Conservation (phyloP, 2,329 filamentous ascomycete species). For the Basipetospora chlamydospora region DNA sequence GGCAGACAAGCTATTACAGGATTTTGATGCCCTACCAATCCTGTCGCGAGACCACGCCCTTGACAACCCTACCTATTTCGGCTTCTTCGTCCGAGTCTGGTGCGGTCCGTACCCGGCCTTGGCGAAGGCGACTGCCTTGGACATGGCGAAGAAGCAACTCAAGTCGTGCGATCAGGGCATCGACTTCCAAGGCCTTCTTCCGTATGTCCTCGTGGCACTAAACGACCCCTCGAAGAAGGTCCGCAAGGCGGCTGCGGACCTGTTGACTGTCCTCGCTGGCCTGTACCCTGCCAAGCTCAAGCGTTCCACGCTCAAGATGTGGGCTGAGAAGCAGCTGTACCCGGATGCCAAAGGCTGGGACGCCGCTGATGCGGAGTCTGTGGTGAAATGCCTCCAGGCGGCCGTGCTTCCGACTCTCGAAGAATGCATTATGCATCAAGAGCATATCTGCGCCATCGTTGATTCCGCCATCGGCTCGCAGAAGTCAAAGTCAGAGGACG, state of each 20-base stretch:
- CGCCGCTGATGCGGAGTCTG: conserved; percentile 44
- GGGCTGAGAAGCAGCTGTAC: conserved; percentile 54
- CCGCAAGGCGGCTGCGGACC: conserved; percentile 57
- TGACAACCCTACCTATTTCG: conserved; percentile 52
- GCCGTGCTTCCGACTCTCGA: conserved; percentile 65
- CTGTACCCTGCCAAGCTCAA: conserved; percentile 27
- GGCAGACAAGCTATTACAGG: conserved; percentile 25
- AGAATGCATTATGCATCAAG: conserved; percentile 70
- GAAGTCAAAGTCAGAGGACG: conserved; percentile 24
- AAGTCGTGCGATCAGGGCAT: conserved; percentile 33
- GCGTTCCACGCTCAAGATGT: conserved; percentile 24
- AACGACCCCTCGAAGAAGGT: conserved; percentile 63
- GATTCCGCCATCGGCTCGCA: conserved; percentile 24
- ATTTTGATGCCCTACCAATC: conserved; percentile 39
- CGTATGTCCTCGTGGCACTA: conserved; percentile 64
- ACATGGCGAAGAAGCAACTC: conserved; percentile 44
- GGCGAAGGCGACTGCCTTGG: conserved; percentile 54
- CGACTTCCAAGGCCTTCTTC: conserved; percentile 69
- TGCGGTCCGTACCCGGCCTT: conserved; percentile 55
- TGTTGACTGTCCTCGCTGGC: conserved; percentile 42
- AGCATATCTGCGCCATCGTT: conserved; percentile 52
- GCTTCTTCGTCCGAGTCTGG: conserved; percentile 65
- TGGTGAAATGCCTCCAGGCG: conserved; percentile 45
- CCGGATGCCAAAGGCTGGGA: conserved; percentile 36
- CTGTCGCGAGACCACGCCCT: conserved; percentile 39